Base-by-base conservation (phyloP, 208 protist species). In the Tritrichomonas musculus region DNA sequence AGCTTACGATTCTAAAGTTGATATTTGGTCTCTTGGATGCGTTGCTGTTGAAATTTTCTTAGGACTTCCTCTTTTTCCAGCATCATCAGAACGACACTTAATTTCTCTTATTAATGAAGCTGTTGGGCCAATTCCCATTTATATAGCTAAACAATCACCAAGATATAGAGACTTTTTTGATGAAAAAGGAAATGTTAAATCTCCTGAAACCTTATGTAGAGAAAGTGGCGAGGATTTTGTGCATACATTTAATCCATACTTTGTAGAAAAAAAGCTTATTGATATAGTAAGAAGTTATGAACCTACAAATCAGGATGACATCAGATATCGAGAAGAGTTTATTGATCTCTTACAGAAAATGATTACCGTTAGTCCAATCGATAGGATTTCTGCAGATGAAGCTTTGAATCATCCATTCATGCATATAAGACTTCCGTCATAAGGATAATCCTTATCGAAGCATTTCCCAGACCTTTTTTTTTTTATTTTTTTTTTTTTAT, bases 11-110 rank as follows among this genome's bases (percentile, higher is more conserved):
- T 33, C 11, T n/a, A 14, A 60, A 2, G 96, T 96, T 39, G 96
- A 96, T 82, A 95, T 96, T 36, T 96, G 95, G 96, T 93, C 44
- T 17, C 66, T 95, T 3, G 96, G 95, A 17, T 96, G 95, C 80
- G 93, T 96, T 27, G 50, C 96, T 0, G 92, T 44, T 25, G 96
- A 96, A 88, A 80, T 96, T 14, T 53, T 72, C 11, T 33, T 69
- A 17, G 50, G 88, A 13, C 55, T 92, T 33, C 88, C 77, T 57
- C 47, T 88, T 11, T 88, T 88, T 9, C 77, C 77, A n/a, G 77
- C 77, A 17, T 8, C 33, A 57, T 60, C 47, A 4, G 77, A 88
- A 57, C 39, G 41, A 57, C 77, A 88, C 39, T 27, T 88, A 1
- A 57, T 57, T 9, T 88, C 14, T 9, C 47, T 88, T 27, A 88